Evolutionary conservation across 2,329 filamentous ascomycete species (phyloP), one percentile per base, ranked within the genome.

Genomic region (Escovopsis sp.): DNA sequence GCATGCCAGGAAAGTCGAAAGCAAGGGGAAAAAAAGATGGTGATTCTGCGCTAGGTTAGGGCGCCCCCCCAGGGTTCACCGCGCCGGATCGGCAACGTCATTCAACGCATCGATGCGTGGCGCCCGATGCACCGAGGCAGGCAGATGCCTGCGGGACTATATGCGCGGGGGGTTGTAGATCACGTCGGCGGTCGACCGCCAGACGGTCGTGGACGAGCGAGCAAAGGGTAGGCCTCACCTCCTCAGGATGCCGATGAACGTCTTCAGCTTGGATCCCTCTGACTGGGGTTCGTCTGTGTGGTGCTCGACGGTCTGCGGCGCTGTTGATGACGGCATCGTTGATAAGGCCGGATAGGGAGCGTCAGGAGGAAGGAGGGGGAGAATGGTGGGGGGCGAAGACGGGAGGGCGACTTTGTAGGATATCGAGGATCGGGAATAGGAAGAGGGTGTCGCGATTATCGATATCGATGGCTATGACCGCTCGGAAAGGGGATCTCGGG

Each of bases 191-290:
- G 23, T 23, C 23, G 23, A 23, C 23, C 23, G 23, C 23, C 23
- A 33, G n/a, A 26, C 37, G 39, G 37, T n/a, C 12, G 38, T 6
- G 26, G 3, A 33, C 12, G 18, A 44, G 33, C n/a, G 30, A 32
- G 43, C 19, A 37, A 39, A 36, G 18, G 33, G 33, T 30, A 40
- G 35, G 8, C 62, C 78, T 67, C 72, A 94, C 86, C 84, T 94
- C 64, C 82, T 81, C 57, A 96, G 65, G 52, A 95, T 94, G 42
- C 80, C 77, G 47, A 95, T 63, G 57, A 96, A 94, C 1, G 85
- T 93, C 64, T 79, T 83, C 56, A 96, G 69, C 70, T 94, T 94
- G 51, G 84, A 89, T 51, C 77, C 79, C 45, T 96, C 88, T 65
- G 85, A 87, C 50, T 71, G 69, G 23, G 58, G 49, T 51, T 72